Percentiles rank a stretch among this genome's conserved stretches.
Conservation (phyloP, 2,329 filamentous ascomycete species). For the Penicillium nordicum region DNA sequence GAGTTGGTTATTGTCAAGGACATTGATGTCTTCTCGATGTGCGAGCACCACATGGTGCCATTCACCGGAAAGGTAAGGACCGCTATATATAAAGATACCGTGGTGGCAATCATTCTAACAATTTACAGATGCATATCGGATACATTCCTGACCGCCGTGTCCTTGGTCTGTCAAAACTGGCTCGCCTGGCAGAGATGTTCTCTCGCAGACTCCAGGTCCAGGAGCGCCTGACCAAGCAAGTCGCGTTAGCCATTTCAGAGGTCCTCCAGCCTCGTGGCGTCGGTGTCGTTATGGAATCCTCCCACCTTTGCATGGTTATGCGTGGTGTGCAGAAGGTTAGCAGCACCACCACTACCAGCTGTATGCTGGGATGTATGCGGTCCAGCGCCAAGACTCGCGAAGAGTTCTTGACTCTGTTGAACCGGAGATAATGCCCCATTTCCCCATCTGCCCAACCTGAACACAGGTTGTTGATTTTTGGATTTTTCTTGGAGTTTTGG, state of each 20-base stretch:
- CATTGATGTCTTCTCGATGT: constrained; percentile 90
- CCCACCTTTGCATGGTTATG: constrained; percentile 98
- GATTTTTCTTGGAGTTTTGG: constrained; percentile 34
- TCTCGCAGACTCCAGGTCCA: constrained; percentile 90
- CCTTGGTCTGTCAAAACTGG: constrained; percentile 91
- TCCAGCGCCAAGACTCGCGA: constrained; percentile 89
- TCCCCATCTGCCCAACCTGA: constrained; percentile 18
- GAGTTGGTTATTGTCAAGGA: constrained; percentile 98
- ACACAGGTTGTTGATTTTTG: constrained; percentile 27
- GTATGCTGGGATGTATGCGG: constrained; percentile 94
- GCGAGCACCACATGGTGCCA: constrained; percentile 95
- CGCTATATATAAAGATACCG: neutral
- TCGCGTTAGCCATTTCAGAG: constrained; percentile 89
- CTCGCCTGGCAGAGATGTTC: constrained; percentile 96
- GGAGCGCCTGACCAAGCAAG: constrained; percentile 92
- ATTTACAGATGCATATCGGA: constrained; percentile 86
- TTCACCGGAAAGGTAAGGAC: constrained; percentile 81
- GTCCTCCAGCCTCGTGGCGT: constrained; percentile 91
- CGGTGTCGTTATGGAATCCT: constrained; percentile 95
- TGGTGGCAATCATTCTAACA: constrained; percentile 8
- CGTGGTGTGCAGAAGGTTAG: constrained; percentile 91
- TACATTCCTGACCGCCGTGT: constrained; percentile 92
- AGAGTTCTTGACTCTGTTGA: constrained; percentile 84
- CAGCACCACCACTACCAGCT: constrained; percentile 87
- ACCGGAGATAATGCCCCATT: constrained; percentile 45